Base-by-base conservation (phyloP, 371 early-diverging fungal species). In the Umbelopsis sp. region DNA sequence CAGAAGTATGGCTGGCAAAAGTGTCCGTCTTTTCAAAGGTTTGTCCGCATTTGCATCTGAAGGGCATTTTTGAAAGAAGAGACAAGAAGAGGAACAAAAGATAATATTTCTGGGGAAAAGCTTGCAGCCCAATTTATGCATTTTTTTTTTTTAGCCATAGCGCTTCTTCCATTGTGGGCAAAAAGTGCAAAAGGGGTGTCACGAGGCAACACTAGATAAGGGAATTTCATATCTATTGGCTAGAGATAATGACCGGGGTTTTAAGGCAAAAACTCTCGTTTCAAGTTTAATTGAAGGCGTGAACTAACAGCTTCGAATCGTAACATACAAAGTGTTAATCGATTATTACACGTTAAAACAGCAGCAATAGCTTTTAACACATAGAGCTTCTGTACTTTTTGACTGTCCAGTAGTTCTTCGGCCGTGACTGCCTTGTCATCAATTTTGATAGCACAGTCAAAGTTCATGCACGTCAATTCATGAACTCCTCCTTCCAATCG, bases 31-130 rank as follows among this genome's bases (percentile, higher is more conserved):
- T 80, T 74, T 84, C 84, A 76, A 81, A 84, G 24, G 84, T 83
- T 80, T 80, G 75, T 68, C 84, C 84, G 75, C 84, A 83, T 74
- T 75, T 81, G 66, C 84, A 84, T 72, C 81, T 80, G 73, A 84
- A 84, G 67, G 84, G 84, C 84, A 84, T 83, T 20, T 44, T 12
- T 35, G n/a, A 22, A 20, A 4, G 25, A 18, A 25, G 18, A 70
- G 67, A 24, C 41, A 32, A 29, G 29, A 53, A 68, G 66, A 69
- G 68, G 57, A 66, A 70, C 63, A 68, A 52, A 50, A 67, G 62
- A 52, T 14, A 35, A 22, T 22, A 22, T 22, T 22, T 8, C 16
- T 41, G 46, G 65, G 45, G 29, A 20, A 63, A 65, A 22, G 63
- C 53, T 57, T 57, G 29, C 16, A 57, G 35, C 35, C 22, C 5